These are phyloP conservation scores for Mentha longifolia DNA, from an alignment of 257 asterid genomes.

Conservation along the genomic window DNA sequence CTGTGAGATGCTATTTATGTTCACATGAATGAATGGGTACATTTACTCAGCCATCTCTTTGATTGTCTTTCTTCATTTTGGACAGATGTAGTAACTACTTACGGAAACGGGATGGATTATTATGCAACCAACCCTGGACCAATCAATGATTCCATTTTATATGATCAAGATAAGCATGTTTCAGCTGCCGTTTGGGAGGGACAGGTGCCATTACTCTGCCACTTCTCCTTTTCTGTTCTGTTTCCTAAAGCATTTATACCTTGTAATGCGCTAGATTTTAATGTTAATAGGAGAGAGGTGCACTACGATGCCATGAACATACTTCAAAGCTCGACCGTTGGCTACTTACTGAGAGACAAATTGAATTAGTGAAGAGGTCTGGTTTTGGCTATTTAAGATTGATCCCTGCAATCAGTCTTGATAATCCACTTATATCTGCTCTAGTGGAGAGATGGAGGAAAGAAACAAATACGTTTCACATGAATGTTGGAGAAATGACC, in stretches of 20 bases:
- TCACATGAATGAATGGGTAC: slow-evolving; percentile 11
- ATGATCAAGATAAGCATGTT: slow-evolving; percentile 97
- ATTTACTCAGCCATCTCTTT: slow-evolving; percentile 29
- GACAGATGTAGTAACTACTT: slow-evolving; percentile 53
- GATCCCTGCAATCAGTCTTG: slow-evolving; percentile 73
- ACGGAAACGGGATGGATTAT: slow-evolving; percentile 58
- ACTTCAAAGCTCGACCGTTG: slow-evolving; percentile 97
- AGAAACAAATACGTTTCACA: slow-evolving; percentile 93
- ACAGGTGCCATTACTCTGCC: slow-evolving; percentile 57
- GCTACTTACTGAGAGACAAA: slow-evolving; percentile 69
- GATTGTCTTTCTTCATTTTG: slow-evolving; percentile 32
- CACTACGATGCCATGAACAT: slow-evolving; percentile 97
- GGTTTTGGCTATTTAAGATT: slow-evolving; percentile 81
- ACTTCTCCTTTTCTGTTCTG: slow-evolving; percentile 25
- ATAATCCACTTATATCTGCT: slow-evolving; percentile 95
- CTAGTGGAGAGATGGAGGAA: slow-evolving; percentile 97
- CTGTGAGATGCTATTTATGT: not conserved
- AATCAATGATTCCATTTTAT: slow-evolving; percentile 68
- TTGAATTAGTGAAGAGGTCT: slow-evolving; percentile 65
- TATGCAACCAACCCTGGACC: slow-evolving; percentile 86
- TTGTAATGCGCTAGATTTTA: slow-evolving; percentile 8
- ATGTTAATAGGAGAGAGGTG: slow-evolving; percentile 82
- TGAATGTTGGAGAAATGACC: slow-evolving; percentile 93
- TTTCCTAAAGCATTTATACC: slow-evolving; percentile 20
- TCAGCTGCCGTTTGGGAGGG: slow-evolving; percentile 97